Evolutionary conservation across 371 early-diverging fungal genomes (phyloP).

Genomic region (Actinomucor elegans): DNA sequence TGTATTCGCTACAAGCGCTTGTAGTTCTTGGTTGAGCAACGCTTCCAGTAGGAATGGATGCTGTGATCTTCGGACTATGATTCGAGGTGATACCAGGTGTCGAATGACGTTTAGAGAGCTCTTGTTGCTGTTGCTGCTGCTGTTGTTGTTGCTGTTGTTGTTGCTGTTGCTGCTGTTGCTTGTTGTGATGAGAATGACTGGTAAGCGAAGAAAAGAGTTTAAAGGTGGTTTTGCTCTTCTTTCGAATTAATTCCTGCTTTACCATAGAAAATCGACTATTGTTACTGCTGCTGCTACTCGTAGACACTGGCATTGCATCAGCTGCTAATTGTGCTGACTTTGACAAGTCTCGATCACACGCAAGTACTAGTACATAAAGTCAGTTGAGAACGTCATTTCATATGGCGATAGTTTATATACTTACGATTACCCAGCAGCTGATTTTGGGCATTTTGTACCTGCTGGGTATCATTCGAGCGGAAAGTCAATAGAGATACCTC

Average conservation of each 20-base stretch:
- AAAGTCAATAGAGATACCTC: constrained; percentile 15
- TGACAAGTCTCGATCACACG: constrained; percentile 15
- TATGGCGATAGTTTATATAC: too few species aligned
- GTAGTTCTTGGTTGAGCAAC: background rate
- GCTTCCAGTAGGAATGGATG: too few species aligned
- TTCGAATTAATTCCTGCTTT: constrained; percentile 18
- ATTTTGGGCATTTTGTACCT: constrained; percentile 13
- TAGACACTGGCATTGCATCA: background rate
- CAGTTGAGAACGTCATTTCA: background rate
- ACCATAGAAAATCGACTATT: constrained; percentile 13
- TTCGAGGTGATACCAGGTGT: too few species aligned
- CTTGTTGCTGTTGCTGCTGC: background rate
- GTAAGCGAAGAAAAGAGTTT: constrained; percentile 13
- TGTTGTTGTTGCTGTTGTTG: background rate
- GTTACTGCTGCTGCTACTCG: background rate
- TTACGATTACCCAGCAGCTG: constrained; percentile 22
- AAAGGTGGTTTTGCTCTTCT: constrained; percentile 19
- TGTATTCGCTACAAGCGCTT: constrained; percentile 11
- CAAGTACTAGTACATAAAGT: constrained; percentile 6
- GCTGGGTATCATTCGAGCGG: background rate
- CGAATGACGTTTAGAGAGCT: background rate
- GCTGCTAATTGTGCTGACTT: constrained; percentile 3
- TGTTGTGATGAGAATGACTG: background rate
- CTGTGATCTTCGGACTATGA: too few species aligned
- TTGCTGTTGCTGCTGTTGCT: background rate